Base-by-base conservation (phyloP, 1,284 basidiomycete genomes). In the Ustilago xerochloae region DNA sequence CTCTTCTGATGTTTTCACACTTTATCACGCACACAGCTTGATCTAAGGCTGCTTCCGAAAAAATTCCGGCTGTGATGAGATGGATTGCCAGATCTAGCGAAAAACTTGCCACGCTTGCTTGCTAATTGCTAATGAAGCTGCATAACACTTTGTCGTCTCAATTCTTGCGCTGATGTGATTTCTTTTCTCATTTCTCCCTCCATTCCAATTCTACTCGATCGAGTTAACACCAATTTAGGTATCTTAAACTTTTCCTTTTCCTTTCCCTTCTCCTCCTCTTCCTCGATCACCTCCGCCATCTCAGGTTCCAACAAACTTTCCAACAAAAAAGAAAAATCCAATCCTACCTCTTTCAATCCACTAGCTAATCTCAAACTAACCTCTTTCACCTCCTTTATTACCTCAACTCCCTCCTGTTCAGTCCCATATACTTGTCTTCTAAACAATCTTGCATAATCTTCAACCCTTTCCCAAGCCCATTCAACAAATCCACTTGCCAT, bases 391-490 rank as follows among this genome's bases (percentile, higher is more conserved):
- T 83, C 79, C 12, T 57, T 50, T 15, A 81, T 63, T 39, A 81
- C 33, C 7, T 1, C 29, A 10, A 49, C 50, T 3, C 10, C 62
- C 20, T 63, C 76, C 43, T 76, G 57, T 45, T 79, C 78, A 6
- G 69, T 80, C 39, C 77, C 91, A 83, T 94, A 97, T 0, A 98
- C 94, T 83, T 99, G 97, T 63, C 91, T 91, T 52, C 91, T 87
- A 85, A 98, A 98, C 81, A 91, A 91, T 60, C 91, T 90, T 0
- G 91, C 91, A 83, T 92, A 98, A 45, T 88, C 86, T 80, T 93
- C 90, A 29, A 99, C 90, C 85, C 94, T 92, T 56, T 89, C 88
- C 82, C 91, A 93, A 1, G 94, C 92, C 97, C 96, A 99, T 54
- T 93, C 90, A 22, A 98, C 92, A 81, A 98, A 96, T 18, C 83